phyloP scores from a whole-genome alignment of 2,329 filamentous ascomycete genomes.

The Coniochaeta sp. region DNA sequence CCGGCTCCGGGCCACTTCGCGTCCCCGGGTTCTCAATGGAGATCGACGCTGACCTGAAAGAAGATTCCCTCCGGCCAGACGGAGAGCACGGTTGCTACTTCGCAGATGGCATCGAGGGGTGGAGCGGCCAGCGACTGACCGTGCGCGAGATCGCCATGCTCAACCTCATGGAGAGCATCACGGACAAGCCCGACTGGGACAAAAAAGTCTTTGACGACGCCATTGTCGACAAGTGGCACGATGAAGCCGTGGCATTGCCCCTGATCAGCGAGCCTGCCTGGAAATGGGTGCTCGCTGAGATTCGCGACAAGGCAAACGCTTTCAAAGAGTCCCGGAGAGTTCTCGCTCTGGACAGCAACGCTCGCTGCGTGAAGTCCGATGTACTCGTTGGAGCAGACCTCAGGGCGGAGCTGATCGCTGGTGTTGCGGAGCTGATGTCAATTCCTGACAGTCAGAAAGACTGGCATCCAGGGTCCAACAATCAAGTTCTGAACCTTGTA shows the following conservation, averaged over 20 bases:
- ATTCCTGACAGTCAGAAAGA: slow-evolving; percentile 31
- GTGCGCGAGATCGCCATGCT: slow-evolving; percentile 2
- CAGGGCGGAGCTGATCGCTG: slow-evolving; percentile 3
- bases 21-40: neutral
- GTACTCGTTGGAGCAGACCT: slow-evolving; percentile 2
- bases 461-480: slow-evolving; percentile 42
- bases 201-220: slow-evolving; percentile 1
- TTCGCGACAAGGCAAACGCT: slow-evolving; percentile 7
- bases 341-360: slow-evolving; percentile 5
- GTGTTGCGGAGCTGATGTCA: slow-evolving; percentile 25
- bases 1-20: neutral
- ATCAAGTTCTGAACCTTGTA: slow-evolving; percentile 43
- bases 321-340: slow-evolving; percentile 5
- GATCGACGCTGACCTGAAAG: neutral
- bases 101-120: neutral
- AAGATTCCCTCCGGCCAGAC: neutral
- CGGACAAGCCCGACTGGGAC: slow-evolving; percentile 4
- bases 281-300: slow-evolving; percentile 8
- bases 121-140: slow-evolving; percentile 1
- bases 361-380: slow-evolving; percentile 6
- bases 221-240: slow-evolving; percentile 1
- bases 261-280: slow-evolving; percentile 22
- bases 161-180: slow-evolving; percentile 1
- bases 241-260: neutral
- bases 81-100: neutral